A percentile compares a stretch with the other conserved stretches of the same genome.
These are phyloP conservation scores for Phytophthora pluvialis DNA, from an alignment of 352 stramenopile genomes.

Conservation along the genomic window DNA sequence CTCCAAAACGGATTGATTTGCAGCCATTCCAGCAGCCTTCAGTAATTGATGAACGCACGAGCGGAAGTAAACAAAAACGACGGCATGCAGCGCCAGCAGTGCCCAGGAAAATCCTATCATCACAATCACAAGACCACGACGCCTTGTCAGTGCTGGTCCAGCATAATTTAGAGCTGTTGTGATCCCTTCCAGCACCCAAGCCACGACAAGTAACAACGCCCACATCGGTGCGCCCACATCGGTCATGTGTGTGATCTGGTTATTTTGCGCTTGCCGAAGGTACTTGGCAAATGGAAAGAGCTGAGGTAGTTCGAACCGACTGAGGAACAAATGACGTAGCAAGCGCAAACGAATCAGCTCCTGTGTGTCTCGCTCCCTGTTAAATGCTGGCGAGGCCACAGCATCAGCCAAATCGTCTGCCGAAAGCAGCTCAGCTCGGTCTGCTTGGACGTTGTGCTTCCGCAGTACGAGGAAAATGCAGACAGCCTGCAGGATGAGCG, in stretches of 20 bases:
- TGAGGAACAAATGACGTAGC: conserved; percentile 51
- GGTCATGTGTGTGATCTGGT: conserved; percentile 79
- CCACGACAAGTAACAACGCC: conserved; percentile 47
- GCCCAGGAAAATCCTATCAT: conserved; percentile 39
- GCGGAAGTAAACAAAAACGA: conserved; percentile 49
- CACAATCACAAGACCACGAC: conserved; percentile 33
- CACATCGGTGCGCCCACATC: conserved; percentile 69
- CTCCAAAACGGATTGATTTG: conserved; percentile 5
- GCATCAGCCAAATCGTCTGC: conserved; percentile 36
- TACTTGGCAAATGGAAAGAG: conserved; percentile 80
- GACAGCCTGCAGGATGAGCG: conserved; percentile 52
- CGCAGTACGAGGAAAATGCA: conserved; percentile 53
- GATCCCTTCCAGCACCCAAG: conserved; percentile 44
- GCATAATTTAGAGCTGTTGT: conserved; percentile 12
- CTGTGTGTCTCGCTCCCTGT: background rate
- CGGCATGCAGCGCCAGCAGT: conserved; percentile 36
- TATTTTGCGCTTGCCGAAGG: conserved; percentile 66
- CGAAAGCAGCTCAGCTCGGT: conserved; percentile 46
- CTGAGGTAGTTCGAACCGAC: conserved; percentile 43
- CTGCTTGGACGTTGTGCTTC: conserved; percentile 39
- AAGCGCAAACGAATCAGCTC: conserved; percentile 42
- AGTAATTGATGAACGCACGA: conserved; percentile 42
- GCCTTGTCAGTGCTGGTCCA: conserved; percentile 8
- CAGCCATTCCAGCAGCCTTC: conserved; percentile 30
- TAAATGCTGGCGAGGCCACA: conserved; percentile 1